These are phyloP conservation scores for Hirschioporus abietinus DNA, from an alignment of 768 basidiomycete genomes.

Conservation along the genomic window DNA sequence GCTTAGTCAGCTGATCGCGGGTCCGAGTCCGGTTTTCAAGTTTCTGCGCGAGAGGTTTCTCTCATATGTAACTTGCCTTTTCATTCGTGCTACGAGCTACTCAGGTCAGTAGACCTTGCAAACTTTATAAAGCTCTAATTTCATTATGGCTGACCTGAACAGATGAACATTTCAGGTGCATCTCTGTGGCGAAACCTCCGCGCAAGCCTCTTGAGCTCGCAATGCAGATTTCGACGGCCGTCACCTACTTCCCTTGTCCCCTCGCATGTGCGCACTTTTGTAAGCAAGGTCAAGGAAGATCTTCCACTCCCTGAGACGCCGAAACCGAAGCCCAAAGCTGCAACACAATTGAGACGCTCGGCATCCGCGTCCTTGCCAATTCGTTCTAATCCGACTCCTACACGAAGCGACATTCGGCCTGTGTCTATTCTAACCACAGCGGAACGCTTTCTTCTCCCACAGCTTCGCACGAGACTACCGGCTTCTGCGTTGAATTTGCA, in stretches of 20 bases:
- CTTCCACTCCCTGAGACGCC: conserved; percentile 14
- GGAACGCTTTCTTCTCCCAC: conserved; percentile 70
- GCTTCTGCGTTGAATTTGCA: conserved; percentile 55
- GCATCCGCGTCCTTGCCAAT: conserved; percentile 85
- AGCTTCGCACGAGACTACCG: conserved; percentile 52
- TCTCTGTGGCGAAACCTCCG: not conserved
- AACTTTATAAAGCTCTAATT: not conserved
- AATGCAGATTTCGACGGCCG: not conserved
- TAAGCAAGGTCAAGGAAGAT: conserved; percentile 1
- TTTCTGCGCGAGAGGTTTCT: not conserved
- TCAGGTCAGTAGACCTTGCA: not conserved
- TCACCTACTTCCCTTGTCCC: not conserved
- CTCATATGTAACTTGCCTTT: not conserved
- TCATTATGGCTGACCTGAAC: not conserved
- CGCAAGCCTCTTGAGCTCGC: not conserved
- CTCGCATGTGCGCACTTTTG: not conserved
- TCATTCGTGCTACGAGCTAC: not conserved
- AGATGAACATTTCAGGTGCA: not conserved
- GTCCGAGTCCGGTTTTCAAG: not conserved
- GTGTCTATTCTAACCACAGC: conserved; percentile 86
- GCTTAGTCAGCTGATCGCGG: not conserved
- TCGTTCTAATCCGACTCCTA: conserved; percentile 81
- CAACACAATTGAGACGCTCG: conserved; percentile 74
- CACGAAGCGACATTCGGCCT: conserved; percentile 71
- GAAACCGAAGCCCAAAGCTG: conserved; percentile 75